Evolutionary conservation across 495 filamentous ascomycete species (phyloP).

Genomic region (Neurospora discreta): DNA sequence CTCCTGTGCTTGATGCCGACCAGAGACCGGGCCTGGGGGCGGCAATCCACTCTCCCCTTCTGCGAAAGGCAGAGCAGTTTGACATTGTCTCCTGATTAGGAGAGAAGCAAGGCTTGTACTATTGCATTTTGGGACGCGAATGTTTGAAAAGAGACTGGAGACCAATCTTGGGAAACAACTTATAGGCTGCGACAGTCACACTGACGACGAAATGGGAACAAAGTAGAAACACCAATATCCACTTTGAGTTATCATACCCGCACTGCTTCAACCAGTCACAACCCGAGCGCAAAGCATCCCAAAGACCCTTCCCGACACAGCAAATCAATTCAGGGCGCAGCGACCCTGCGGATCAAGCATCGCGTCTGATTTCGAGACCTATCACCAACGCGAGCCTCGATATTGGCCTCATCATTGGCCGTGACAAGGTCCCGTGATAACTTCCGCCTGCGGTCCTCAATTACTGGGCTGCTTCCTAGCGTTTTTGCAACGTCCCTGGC

Average conservation of each 20-base stretch:
- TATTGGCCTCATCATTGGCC: slow-evolving; percentile 34
- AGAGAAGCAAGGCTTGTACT: neutral
- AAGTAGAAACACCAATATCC: slow-evolving; percentile 11
- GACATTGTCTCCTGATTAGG: neutral
- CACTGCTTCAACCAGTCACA: slow-evolving; percentile 22
- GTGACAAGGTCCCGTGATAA: slow-evolving; percentile 38
- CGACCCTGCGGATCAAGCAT: slow-evolving; percentile 27
- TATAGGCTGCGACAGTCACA: slow-evolving; percentile 14
- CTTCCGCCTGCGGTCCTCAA: slow-evolving; percentile 35
- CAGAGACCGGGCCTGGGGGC: neutral
- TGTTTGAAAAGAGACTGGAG: slow-evolving; percentile 6
- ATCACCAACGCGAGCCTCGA: slow-evolving; percentile 30
- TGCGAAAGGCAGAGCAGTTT: neutral
- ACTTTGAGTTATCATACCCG: slow-evolving; percentile 3
- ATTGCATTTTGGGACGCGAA: neutral
- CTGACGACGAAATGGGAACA: slow-evolving; percentile 2
- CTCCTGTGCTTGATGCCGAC: neutral
- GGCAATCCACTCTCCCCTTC: neutral
- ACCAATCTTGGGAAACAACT: slow-evolving; percentile 7
- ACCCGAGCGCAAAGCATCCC: slow-evolving; percentile 20
- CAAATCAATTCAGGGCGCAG: slow-evolving; percentile 34
- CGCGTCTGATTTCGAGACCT: slow-evolving; percentile 29
- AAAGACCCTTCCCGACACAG: slow-evolving; percentile 15
- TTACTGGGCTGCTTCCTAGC: slow-evolving; percentile 24
- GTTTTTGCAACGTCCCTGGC: slow-evolving; percentile 25